phyloP scores from a whole-genome alignment of 176 grass and related monocot genomes.

The Luzula sylvatica region DNA sequence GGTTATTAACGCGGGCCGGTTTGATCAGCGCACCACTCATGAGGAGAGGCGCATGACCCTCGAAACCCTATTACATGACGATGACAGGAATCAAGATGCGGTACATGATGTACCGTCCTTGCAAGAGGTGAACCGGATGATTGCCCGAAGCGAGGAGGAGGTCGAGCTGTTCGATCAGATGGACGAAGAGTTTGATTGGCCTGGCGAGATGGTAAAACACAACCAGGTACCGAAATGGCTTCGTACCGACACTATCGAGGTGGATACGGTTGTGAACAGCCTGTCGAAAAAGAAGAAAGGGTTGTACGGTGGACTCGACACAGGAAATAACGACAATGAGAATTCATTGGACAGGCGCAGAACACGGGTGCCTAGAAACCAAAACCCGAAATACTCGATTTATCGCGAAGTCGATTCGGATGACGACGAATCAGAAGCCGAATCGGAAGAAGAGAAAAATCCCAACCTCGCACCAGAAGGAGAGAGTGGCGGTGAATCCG shows the following conservation, averaged over 20 bases:
- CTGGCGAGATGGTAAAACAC: constrained; percentile 76
- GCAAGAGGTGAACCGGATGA: constrained; percentile 99
- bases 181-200: constrained; percentile 98
- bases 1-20: constrained; percentile 99
- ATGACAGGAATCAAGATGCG: constrained; percentile 89
- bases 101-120: constrained; percentile 97
- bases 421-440: constrained; percentile 77
- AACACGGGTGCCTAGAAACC: not conserved
- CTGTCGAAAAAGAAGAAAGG: constrained; percentile 79
- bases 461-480: constrained; percentile 68
- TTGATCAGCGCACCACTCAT: constrained; percentile 98
- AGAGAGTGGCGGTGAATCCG: constrained; percentile 71
- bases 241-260: constrained; percentile 54
- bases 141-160: constrained; percentile 80
- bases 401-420: constrained; percentile 86
- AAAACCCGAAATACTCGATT: constrained; percentile 39
- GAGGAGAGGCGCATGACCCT: constrained; percentile 94
- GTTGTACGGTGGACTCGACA: constrained; percentile 28
- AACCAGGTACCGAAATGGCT: constrained; percentile 93
- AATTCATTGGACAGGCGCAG: constrained; percentile 47
- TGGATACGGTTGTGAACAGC: constrained; percentile 48
- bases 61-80: constrained; percentile 93
- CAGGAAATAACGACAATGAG: constrained; percentile 52
- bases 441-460: constrained; percentile 41
- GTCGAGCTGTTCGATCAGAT: constrained; percentile 98